Percentiles rank a stretch among this genome's conserved stretches.
Evolutionary conservation across 768 basidiomycete genomes (phyloP).

Genomic region (Amanita rubescens): DNA sequence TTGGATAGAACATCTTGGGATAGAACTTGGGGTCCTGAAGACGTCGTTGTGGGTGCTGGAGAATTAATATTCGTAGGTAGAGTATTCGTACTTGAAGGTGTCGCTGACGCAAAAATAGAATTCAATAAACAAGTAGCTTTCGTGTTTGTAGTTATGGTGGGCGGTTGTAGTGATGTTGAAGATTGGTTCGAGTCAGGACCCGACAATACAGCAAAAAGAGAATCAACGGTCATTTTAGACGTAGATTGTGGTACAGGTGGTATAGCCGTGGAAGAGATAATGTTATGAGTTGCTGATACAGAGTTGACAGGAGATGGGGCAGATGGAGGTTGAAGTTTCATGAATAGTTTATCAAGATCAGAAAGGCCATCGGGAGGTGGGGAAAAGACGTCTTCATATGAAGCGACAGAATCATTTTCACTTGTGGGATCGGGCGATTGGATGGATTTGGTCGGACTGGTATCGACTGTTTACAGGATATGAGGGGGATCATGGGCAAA

Average conservation of each 20-base stretch:
- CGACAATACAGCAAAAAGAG: conserved; percentile 36
- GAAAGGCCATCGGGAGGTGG: conserved; percentile 24
- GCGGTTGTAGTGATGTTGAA: conserved; percentile 15
- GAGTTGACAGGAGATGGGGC: conserved; percentile 13
- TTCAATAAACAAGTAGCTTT: conserved; percentile 51
- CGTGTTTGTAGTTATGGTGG: conserved; percentile 14
- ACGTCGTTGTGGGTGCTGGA: conserved; percentile 44
- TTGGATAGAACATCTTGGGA: conserved; percentile 63
- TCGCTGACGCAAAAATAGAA: conserved; percentile 70
- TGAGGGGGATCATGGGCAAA: not conserved
- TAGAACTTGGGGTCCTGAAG: conserved; percentile 54
- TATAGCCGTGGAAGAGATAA: conserved; percentile 6
- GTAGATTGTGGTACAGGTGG: conserved; percentile 22
- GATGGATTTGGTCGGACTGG: not conserved
- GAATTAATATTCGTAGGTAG: conserved; percentile 36
- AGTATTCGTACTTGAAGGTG: conserved; percentile 5
- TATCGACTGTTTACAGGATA: not conserved
- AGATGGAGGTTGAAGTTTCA: conserved; percentile 28
- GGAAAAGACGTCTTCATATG: not conserved
- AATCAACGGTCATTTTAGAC: conserved; percentile 38
- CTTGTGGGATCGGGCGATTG: conserved; percentile 3
- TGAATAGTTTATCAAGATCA: conserved; percentile 42
- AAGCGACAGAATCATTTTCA: not conserved
- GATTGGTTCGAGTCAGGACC: conserved; percentile 17
- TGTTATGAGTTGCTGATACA: not conserved